Conservation (phyloP, 129 eudicot genomes). For the Arctium lappa region DNA sequence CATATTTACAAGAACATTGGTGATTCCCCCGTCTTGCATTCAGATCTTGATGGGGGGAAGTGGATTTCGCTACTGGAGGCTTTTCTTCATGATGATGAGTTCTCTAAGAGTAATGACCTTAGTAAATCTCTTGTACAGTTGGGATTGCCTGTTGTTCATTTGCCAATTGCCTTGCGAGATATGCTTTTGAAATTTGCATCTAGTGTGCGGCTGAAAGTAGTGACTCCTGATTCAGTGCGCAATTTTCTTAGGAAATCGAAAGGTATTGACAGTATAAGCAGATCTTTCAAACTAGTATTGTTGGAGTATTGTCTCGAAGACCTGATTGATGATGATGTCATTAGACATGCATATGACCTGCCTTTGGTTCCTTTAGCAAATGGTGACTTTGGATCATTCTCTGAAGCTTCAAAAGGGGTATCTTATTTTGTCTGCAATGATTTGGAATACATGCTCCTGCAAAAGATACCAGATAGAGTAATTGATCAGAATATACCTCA, state of each 20-base stretch:
- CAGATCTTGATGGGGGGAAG: constrained; percentile 81
- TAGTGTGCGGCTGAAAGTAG: constrained; percentile 57
- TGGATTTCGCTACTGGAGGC: constrained; percentile 78
- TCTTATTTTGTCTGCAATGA: constrained; percentile 77
- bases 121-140: constrained; percentile 75
- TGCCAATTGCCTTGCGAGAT: constrained; percentile 57
- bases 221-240: constrained; percentile 87
- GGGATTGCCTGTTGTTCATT: constrained; percentile 71
- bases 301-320: constrained; percentile 99
- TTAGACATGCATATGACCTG: constrained; percentile 50
- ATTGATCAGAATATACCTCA: constrained; percentile 62
- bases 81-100: constrained; percentile 73
- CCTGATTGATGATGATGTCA: constrained; percentile 82
- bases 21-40: constrained; percentile 68
- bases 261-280: constrained; percentile 36
- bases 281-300: constrained; percentile 62
- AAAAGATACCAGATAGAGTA: constrained; percentile 57
- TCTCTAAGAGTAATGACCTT: constrained; percentile 55
- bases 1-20: constrained; percentile 57
- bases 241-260: constrained; percentile 47
- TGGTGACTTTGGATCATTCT: constrained; percentile 78
- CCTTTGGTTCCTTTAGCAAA: constrained; percentile 93
- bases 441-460: constrained; percentile 75
- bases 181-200: constrained; percentile 65
- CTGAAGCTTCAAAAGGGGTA: constrained; percentile 53